These are phyloP conservation scores for Populus tomentosa DNA, from an alignment of 441 rosid species.

Conservation along the genomic window DNA sequence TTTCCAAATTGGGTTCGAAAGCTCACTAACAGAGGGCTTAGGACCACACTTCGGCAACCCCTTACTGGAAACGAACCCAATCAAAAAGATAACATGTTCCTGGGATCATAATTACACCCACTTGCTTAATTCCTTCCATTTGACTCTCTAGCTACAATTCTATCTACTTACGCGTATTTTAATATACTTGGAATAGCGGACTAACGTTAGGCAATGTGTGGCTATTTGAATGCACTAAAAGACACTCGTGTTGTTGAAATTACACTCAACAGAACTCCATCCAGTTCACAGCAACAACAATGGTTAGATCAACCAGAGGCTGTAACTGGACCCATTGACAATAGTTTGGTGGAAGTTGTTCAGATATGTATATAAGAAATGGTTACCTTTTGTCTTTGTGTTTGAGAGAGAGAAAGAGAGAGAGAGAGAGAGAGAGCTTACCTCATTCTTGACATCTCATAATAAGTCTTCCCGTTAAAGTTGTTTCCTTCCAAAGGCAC, in stretches of 20 bases:
- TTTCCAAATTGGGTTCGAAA: constrained; percentile 5
- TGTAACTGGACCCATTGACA: constrained; percentile 25
- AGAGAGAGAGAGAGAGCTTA: no score
- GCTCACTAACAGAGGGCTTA: constrained; percentile 19
- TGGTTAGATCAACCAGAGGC: constrained; percentile 11
- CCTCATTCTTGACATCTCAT: constrained; percentile 24
- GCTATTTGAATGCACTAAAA: neutral
- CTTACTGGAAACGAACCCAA: neutral
- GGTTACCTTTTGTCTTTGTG: no score
- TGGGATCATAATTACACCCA: constrained; percentile 20
- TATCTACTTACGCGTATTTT: neutral
- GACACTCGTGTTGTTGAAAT: neutral
- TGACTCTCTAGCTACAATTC: neutral
- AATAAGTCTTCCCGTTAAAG: constrained; percentile 27
- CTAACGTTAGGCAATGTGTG: neutral
- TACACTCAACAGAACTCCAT: neutral
- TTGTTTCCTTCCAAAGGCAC: constrained; percentile 42
- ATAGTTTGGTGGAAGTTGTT: constrained; percentile 17
- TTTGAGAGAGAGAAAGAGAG: no score
- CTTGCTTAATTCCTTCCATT: constrained; percentile 6
- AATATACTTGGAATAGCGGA: neutral
- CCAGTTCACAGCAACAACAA: neutral
- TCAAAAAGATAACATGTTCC: constrained; percentile 1
- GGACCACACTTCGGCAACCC: constrained; percentile 27
- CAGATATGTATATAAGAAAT: neutral